A percentile compares a stretch with the other conserved stretches of the same genome.
phyloP scores from a whole-genome alignment of 1,284 basidiomycete genomes.

The Sphaerobolus stellatus region DNA sequence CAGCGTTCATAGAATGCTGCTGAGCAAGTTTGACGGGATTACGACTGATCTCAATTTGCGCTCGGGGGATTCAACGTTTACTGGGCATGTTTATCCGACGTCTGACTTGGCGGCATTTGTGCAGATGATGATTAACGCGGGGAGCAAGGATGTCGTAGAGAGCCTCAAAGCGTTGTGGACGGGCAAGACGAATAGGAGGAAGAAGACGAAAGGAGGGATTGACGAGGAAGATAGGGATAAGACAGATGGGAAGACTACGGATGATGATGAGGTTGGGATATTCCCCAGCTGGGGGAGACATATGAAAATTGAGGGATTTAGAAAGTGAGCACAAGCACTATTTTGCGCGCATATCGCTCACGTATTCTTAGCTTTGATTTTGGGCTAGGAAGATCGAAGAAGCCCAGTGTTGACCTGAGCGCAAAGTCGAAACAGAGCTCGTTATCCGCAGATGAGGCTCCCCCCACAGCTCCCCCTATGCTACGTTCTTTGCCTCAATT shows the following conservation, averaged over 20 bases:
- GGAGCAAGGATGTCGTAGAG: conserved; percentile 35
- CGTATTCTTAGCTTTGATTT: conserved; percentile 20
- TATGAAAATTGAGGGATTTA: conserved; percentile 69
- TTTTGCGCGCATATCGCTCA: conserved; percentile 4
- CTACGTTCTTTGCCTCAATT: conserved; percentile 33
- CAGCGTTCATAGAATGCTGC: conserved; percentile 59
- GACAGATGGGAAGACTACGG: conserved; percentile 32
- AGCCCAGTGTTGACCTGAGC: conserved; percentile 37
- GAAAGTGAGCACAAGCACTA: conserved; percentile 38
- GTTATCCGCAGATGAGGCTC: conserved; percentile 9
- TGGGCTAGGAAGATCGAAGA: conserved; percentile 36
- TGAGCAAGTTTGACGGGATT: conserved; percentile 49
- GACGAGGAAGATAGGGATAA: conserved; percentile 19
- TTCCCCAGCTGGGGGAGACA: conserved; percentile 57
- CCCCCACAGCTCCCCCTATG: not conserved
- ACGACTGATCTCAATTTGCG: conserved; percentile 31
- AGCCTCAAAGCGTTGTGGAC: conserved; percentile 43
- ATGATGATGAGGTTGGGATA: conserved; percentile 26
- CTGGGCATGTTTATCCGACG: conserved; percentile 37
- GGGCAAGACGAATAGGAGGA: conserved; percentile 34
- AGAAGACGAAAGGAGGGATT: conserved; percentile 13
- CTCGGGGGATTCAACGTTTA: conserved; percentile 4
- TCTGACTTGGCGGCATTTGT: conserved; percentile 42
- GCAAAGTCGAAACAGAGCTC: conserved; percentile 17
- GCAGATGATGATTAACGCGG: conserved; percentile 23